phyloP scores from a whole-genome alignment of 495 filamentous ascomycete species.

The Aspergillus egyptiacus region DNA sequence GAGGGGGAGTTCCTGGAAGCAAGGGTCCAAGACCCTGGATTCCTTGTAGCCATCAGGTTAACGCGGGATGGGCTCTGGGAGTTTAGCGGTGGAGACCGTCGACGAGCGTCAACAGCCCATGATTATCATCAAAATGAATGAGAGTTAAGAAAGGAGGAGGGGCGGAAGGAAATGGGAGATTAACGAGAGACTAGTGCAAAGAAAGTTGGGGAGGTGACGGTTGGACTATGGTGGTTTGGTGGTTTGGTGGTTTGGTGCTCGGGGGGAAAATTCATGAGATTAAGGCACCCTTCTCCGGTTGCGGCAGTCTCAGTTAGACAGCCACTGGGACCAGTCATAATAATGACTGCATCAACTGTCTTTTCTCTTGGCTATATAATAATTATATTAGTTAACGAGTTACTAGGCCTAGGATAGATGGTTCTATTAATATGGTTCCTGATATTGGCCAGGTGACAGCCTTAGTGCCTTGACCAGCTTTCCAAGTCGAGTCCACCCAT shows the following conservation, averaged over 20 bases:
- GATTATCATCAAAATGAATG: constrained; percentile 5
- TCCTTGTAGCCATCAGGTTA: constrained; percentile 6
- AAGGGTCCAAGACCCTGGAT: constrained; percentile 13
- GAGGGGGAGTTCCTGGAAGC: constrained; percentile 2
- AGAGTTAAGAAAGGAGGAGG: constrained; percentile 1
- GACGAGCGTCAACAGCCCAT: constrained; percentile 4
- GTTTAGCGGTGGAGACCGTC: constrained; percentile 18
- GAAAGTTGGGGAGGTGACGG: background rate
- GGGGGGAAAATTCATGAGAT: background rate
- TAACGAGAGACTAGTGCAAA: constrained; percentile 2
- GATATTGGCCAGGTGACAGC: background rate
- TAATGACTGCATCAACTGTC: too few species aligned
- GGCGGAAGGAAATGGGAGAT: background rate
- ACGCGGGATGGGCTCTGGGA: background rate
- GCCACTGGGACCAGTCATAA: too few species aligned
- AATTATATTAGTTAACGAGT: background rate
- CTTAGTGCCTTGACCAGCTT: background rate
- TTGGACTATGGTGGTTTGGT: background rate
- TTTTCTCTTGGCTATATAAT: background rate
- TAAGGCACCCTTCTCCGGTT: background rate
- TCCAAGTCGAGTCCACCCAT: too few species aligned
- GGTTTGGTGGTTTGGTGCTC: background rate
- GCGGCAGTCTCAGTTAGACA: background rate
- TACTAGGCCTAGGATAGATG: background rate
- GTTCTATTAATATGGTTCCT: background rate